Evolutionary conservation across 495 filamentous ascomycete genomes (phyloP).

Genomic region (Penicillium herquei): DNA sequence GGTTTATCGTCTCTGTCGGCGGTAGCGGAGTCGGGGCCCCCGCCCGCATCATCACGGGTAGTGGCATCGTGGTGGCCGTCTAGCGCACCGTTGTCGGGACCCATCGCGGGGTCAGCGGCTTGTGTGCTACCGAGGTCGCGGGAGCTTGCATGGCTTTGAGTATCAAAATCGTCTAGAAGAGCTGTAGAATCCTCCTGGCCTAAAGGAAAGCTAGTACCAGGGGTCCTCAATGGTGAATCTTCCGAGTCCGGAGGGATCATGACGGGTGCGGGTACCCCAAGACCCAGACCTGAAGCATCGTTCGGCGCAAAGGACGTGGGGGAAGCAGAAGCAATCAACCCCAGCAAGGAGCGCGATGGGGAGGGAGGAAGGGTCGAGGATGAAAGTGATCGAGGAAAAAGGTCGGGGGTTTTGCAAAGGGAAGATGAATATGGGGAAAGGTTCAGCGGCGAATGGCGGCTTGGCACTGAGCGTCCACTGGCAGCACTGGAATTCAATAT

Average conservation of each 20-base stretch:
- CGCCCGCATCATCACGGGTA: slow-evolving; percentile 17
- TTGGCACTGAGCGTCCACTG: slow-evolving; percentile 31
- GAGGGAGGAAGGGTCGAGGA: background rate
- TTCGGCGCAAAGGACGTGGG: slow-evolving; percentile 25
- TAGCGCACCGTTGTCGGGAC: slow-evolving; percentile 20
- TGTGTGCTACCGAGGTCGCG: slow-evolving; percentile 38
- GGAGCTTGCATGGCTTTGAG: slow-evolving; percentile 46
- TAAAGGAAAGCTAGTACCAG: slow-evolving; percentile 23
- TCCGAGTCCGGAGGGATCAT: slow-evolving; percentile 44
- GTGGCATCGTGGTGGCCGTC: slow-evolving; percentile 26
- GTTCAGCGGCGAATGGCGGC: slow-evolving; percentile 32
- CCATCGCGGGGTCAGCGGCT: slow-evolving; percentile 23
- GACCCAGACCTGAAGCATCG: slow-evolving; percentile 38
- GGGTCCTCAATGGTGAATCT: slow-evolving; percentile 36
- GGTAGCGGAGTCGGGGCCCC: slow-evolving; percentile 54
- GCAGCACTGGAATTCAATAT: slow-evolving; percentile 8
- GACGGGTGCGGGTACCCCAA: slow-evolving; percentile 46
- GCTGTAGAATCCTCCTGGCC: slow-evolving; percentile 31
- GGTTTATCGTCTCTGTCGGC: slow-evolving; percentile 48
- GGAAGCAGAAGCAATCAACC: slow-evolving; percentile 14
- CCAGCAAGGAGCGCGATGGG: background rate
- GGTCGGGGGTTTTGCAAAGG: slow-evolving; percentile 8
- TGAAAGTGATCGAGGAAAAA: background rate
- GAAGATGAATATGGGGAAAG: slow-evolving; percentile 39
- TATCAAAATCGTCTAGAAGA: slow-evolving; percentile 40